These are phyloP conservation scores for Claviceps digitariae DNA, from an alignment of 2,329 filamentous ascomycete genomes.

Conservation along the genomic window DNA sequence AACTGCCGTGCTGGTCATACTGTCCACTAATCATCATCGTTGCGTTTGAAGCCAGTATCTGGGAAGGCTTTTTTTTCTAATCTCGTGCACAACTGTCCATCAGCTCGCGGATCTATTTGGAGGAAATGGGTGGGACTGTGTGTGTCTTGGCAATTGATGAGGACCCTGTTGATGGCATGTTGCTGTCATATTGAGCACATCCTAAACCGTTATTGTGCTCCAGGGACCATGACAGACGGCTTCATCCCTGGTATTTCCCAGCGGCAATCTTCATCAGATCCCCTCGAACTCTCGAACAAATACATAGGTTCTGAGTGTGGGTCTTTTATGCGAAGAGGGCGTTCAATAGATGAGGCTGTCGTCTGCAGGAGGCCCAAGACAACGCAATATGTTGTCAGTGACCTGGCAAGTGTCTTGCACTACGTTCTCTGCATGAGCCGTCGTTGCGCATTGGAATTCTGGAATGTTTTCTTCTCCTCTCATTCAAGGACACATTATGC, in stretches of 20 bases:
- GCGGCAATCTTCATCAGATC: neutral
- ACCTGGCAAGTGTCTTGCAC: neutral
- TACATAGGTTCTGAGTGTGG: too few species aligned
- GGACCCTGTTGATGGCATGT: too few species aligned
- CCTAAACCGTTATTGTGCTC: too few species aligned
- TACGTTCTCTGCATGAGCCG: neutral
- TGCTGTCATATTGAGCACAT: too few species aligned
- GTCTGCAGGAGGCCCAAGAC: neutral
- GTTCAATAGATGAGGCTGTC: neutral
- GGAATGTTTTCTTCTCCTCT: neutral
- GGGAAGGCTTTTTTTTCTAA: too few species aligned
- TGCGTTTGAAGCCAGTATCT: too few species aligned
- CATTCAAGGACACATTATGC: neutral
- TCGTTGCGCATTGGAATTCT: neutral
- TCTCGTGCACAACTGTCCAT: too few species aligned
- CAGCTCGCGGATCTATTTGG: too few species aligned
- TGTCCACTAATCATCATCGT: neutral
- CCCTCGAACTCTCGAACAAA: neutral
- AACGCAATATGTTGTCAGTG: neutral
- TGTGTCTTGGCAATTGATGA: too few species aligned
- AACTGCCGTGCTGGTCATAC: neutral
- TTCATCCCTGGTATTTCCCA: neutral
- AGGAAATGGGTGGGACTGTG: too few species aligned
- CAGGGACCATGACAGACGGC: too few species aligned
- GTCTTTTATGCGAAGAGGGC: neutral